Base-by-base conservation (phyloP, 2,329 filamentous ascomycete species). In the Uncinocarpus reesii region DNA sequence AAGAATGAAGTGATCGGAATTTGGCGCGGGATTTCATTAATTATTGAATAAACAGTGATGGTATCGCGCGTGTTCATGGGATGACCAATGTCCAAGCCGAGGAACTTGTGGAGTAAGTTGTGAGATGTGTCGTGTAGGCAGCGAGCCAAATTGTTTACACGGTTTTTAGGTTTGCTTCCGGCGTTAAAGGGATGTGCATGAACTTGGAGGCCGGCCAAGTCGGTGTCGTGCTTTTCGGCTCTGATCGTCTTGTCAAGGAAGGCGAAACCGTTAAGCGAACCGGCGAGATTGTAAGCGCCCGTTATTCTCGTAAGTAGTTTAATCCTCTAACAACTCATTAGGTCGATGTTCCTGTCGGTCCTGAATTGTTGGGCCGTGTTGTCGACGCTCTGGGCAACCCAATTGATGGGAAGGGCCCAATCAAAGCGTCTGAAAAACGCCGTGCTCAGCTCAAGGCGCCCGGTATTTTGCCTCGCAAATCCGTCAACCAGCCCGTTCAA, bases 151-250 rank as follows among this genome's bases (percentile, higher is more conserved):
- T 53, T 53, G 34, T 8, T 43, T 50, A 58, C 57, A 60, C 58
- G 51, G 51, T 54, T 13, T 53, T 52, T 60, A 95, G 89, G 80
- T 98, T 98, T 79, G 87, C 92, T 66, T 98, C 92, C 60, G 92
- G 92, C 73, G 92, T 96, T 75, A 96, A 96, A 84, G 92, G 92
- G 74, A 98, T 98, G 92, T 96, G 90, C 86, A 96, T 98, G 90
- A 98, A 98, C 86, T 83, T 98, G 76, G 92, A 98, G 79, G 92
- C 92, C 74, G 92, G 92, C 73, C 92, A 96, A 77, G 92, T 98
- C 77, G 92, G 92, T 95, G 89, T 98, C 67, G 92, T 98, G 81
- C 81, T 98, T 69, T 98, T 98, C 81, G 92, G 92, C 83, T 96
- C 92, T 69, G 92, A 98, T 78, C 89, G 92, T 89, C 81, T 95